Evolutionary conservation across 2,329 filamentous ascomycete genomes (phyloP), one percentile per base, ranked within the genome.

Genomic region (Lecanosticta acicola): DNA sequence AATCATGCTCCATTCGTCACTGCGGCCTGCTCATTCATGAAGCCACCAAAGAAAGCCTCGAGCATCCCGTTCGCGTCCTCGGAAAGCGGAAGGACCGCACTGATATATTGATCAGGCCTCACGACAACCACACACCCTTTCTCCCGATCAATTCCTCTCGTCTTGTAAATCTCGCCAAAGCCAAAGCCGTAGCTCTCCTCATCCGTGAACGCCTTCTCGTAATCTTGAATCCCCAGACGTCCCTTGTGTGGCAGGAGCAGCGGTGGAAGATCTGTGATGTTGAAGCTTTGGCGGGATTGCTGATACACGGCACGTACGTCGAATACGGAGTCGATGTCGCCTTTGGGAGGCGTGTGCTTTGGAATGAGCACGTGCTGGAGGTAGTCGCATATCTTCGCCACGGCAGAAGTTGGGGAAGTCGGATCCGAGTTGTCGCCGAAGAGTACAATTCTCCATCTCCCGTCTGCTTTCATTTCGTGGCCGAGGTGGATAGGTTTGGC

Each of bases 41-140:
- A 59, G 3, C 55, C 61, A 5, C 36, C 58, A 47, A 66, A 66
- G 36, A 66, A 64, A 2, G 39, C 45, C 39, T 53, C 52, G 42
- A 65, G 33, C 34, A 48, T 34, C 19, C 29, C 49, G 13, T 50
- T 39, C 17, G 45, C 50, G 13, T 54, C 51, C 20, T 54, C 49
- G 18, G 45, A 49, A 20, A 66, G 39, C 9, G 62, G 62, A 41
- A 61, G 39, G 7, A 66, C 57, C 43, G 56, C 60, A 48, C 56
- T 59, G 32, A 86, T 75, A 63, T 87, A 81, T 59, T 84, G 80
- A 67, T 87, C 84, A 2, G 84, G 84, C 39, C 84, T 65, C 1
- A 81, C 68, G 1, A 82, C 67, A 0, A 84, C 74, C 3, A 80
- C 66, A 50, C 77, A 80, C 0, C 83, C 83, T 16, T 65, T 63